phyloP scores from a whole-genome alignment of 1,284 basidiomycete genomes.

The Trichosporon inkin region DNA sequence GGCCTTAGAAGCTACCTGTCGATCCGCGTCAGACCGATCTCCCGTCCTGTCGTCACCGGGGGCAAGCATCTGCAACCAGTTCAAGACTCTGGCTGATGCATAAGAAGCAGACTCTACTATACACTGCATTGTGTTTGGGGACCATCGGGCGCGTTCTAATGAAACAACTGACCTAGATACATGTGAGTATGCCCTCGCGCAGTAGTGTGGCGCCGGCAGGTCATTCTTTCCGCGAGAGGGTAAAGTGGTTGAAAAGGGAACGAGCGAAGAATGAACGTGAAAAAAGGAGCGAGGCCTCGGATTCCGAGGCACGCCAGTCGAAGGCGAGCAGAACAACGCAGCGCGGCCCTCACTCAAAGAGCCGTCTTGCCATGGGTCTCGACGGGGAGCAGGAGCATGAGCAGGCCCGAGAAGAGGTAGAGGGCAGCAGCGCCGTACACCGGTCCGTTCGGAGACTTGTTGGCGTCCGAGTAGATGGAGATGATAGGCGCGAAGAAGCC shows the following conservation, averaged over 20 bases:
- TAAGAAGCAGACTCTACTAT: conserved; percentile 3
- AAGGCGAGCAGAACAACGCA: no score
- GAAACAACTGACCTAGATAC: conserved; percentile 5
- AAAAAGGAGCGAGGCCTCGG: neutral
- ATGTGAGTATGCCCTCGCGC: neutral
- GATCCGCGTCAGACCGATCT: no score
- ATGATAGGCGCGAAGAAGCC: conserved; percentile 52
- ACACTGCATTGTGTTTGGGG: neutral
- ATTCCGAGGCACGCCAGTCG: neutral
- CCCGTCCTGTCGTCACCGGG: no score
- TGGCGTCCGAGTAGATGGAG: conserved; percentile 27
- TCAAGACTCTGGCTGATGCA: neutral
- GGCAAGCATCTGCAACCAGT: neutral
- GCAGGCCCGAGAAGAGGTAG: conserved; percentile 53
- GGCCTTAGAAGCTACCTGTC: no score
- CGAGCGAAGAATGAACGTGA: neutral
- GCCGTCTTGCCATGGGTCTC: conserved; percentile 54
- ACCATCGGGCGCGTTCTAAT: neutral
- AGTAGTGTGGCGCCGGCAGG: neutral
- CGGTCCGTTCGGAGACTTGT: conserved; percentile 51
- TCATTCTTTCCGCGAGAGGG: neutral
- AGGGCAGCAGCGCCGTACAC: conserved; percentile 60
- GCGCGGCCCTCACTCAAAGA: conserved; percentile 13
- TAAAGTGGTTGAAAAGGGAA: neutral
- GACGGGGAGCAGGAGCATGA: conserved; percentile 59